phyloP scores from a whole-genome alignment of 306 rosid species.

The Oemleria cerasiformis region DNA sequence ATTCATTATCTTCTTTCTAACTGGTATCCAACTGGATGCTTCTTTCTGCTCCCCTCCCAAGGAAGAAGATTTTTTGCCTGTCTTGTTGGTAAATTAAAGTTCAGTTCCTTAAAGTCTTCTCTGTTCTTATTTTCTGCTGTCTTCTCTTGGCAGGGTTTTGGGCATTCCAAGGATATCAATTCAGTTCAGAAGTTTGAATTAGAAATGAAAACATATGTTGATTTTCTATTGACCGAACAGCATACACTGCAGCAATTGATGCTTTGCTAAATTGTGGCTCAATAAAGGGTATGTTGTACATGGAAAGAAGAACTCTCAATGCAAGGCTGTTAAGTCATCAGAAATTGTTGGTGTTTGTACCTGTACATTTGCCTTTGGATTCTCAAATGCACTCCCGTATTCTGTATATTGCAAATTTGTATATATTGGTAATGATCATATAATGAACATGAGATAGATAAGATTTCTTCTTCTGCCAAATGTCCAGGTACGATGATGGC shows the following conservation, averaged over 20 bases:
- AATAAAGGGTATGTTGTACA: constrained; percentile 48
- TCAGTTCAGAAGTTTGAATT: constrained; percentile 53
- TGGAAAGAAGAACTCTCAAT: neutral
- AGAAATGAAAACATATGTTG: constrained; percentile 64
- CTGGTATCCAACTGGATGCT: neutral
- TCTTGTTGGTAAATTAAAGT: neutral
- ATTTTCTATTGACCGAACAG: constrained; percentile 65
- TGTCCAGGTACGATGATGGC: neutral
- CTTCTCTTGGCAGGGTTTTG: constrained; percentile 62
- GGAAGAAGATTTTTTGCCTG: neutral
- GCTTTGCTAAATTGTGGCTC: constrained; percentile 72
- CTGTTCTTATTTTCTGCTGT: neutral
- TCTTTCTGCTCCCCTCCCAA: neutral
- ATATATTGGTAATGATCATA: neutral
- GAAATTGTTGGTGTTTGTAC: neutral
- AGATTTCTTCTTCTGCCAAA: neutral
- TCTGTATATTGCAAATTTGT: neutral
- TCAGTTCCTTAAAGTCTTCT: neutral
- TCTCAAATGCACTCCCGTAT: neutral
- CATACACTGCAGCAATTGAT: constrained; percentile 72
- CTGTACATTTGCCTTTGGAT: neutral
- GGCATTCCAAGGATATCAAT: constrained; percentile 55
- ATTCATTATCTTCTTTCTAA: neutral
- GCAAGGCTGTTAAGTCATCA: neutral
- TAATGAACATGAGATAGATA: neutral